Base-by-base conservation (phyloP, 306 rosid genomes). In the Fragaria iinumae region DNA sequence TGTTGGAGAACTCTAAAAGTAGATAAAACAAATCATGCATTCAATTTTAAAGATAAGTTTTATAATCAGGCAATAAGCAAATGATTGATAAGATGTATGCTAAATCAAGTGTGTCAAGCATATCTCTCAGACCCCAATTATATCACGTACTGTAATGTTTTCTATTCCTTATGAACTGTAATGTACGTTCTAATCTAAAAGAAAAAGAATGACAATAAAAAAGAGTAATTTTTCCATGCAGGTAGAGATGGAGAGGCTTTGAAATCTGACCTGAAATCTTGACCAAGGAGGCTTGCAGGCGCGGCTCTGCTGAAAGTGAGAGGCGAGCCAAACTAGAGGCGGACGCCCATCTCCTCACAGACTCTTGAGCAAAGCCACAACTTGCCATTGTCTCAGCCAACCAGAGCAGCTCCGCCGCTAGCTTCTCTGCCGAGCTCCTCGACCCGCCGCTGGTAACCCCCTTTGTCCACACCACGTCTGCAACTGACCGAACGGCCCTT, bases 331-430 rank as follows among this genome's bases (percentile, higher is more conserved):
- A 82, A 62, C 83, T 77, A 18, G 75, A 41, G 2, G 96, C 93
- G 7, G 80, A 77, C 48, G 91, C 91, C 95, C 93, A 89, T 66
- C 75, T 75, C 52, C 66, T 1, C 48, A 88, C 72, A 12, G 88
- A 88, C 64, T 89, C 96, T 6, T 81, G 82, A 0, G 45, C 70
- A 9, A 52, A 85, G 0, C 91, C 96, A 73, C 94, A 91, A n/a
- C 79, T 82, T 49, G 70, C 85, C 89, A 91, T 60, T 78, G 88
- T 93, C 85, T 80, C 72, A 41, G 84, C 89, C 86, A 93, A n/a
- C 98, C 98, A 93, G 8, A 88, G 57, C 73, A 85, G 25, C 87
- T 90, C 96, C 16, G 91, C 89, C 62, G 86, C 93, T 76, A 85
- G 78, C 84, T 90, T 90, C 89, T 88, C 96, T 16, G 79, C 85